phyloP scores from a whole-genome alignment of 495 filamentous ascomycete species.

The Penicillium turbatum region DNA sequence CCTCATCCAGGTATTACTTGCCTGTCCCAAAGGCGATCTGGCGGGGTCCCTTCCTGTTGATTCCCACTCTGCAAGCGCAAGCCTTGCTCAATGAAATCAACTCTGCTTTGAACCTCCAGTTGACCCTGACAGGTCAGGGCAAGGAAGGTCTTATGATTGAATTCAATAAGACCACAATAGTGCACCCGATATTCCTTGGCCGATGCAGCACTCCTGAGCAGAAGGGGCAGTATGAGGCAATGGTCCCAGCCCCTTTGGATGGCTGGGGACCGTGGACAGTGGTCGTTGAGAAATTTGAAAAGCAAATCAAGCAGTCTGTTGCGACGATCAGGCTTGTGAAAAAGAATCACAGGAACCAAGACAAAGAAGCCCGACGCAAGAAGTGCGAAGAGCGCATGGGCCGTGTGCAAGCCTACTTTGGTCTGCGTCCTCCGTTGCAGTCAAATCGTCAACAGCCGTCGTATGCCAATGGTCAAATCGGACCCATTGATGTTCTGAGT shows the following conservation, averaged over 20 bases:
- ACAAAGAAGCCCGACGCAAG: not conserved
- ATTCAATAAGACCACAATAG: conserved; percentile 54
- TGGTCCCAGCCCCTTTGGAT: conserved; percentile 24
- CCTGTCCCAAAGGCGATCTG: conserved; percentile 42
- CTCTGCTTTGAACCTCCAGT: conserved; percentile 34
- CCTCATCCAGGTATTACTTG: conserved; percentile 59
- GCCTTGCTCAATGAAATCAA: conserved; percentile 58
- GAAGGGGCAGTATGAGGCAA: conserved; percentile 32
- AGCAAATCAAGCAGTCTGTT: conserved; percentile 35
- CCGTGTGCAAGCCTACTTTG: conserved; percentile 8
- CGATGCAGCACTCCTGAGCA: conserved; percentile 34
- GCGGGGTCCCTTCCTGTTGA: conserved; percentile 54
- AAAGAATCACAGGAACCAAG: not conserved
- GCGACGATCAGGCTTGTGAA: not conserved
- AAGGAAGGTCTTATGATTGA: conserved; percentile 48
- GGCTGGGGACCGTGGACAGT: conserved; percentile 34
- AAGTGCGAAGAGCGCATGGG: not conserved
- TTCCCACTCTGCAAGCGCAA: conserved; percentile 59
- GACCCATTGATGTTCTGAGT: conserved; percentile 33
- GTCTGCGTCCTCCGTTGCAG: conserved; percentile 6
- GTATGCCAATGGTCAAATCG: not conserved
- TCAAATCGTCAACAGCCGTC: not conserved
- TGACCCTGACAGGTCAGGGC: conserved; percentile 48
- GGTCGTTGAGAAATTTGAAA: conserved; percentile 42
- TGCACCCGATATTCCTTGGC: conserved; percentile 62